Percentiles rank a stretch among this genome's conserved stretches.
Conservation (phyloP, 331 rosid species). For the Arachis monticola region DNA sequence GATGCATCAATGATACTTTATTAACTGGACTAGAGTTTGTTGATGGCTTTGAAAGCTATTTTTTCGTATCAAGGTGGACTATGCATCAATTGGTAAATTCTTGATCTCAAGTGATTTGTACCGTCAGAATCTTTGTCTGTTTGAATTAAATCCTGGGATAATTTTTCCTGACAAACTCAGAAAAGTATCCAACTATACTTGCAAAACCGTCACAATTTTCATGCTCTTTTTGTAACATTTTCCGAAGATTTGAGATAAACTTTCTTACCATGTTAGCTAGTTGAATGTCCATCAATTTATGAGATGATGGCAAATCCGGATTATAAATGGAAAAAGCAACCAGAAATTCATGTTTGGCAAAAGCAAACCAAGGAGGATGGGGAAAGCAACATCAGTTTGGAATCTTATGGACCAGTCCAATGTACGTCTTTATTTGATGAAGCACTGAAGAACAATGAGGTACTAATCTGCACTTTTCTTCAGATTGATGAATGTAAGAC, state of each 20-base stretch:
- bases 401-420: constrained; percentile 65
- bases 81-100: constrained; percentile 94
- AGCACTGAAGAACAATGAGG: constrained; percentile 84
- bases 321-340: constrained; percentile 73
- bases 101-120: constrained; percentile 35
- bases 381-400: constrained; percentile 56
- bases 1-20: constrained; percentile 84
- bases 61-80: constrained; percentile 93
- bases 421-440: constrained; percentile 65
- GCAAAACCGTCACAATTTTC: constrained; percentile 26
- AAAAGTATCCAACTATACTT: constrained; percentile 16
- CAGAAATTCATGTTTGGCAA: constrained; percentile 85
- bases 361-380: constrained; percentile 59
- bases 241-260: constrained; percentile 38
- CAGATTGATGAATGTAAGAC: constrained; percentile 32
- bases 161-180: constrained; percentile 20
- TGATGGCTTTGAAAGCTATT: constrained; percentile 77
- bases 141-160: constrained; percentile 19
- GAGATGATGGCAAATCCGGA: constrained; percentile 91
- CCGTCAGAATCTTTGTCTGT: constrained; percentile 35
- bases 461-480: constrained; percentile 37
- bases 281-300: constrained; percentile 94
- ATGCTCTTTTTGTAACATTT: constrained; percentile 25
- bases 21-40: constrained; percentile 93
- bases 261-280: constrained; percentile 59